Base-by-base conservation (phyloP, 2,329 filamentous ascomycete genomes). In the Parastagonospora avenae region DNA sequence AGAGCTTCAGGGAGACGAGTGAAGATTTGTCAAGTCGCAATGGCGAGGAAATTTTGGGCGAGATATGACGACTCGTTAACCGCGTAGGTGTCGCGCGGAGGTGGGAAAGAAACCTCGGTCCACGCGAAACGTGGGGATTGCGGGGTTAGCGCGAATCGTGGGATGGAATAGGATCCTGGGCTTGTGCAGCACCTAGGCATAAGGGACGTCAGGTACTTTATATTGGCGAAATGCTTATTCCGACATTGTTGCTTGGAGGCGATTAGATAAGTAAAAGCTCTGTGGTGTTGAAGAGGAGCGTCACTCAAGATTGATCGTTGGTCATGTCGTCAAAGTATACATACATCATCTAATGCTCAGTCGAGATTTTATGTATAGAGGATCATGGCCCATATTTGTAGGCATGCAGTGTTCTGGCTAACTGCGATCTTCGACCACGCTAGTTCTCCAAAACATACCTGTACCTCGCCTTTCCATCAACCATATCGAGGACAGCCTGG, bases 401-500 rank as follows among this genome's bases (percentile, higher is more conserved):
- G 19, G 3, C 5, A 5, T 3, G 19, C 19, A 24, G 5, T 24
- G 19, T 24, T 3, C 19, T 3, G 5, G 19, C 19, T 5, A 24
- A 5, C 3, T 24, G 19, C 19, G 19, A 5, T 24, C 19, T n/a
- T 19, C 5, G 16, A 4, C 35, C 31, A 27, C 15, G 11, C 54
- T 66, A 62, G 42, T 68, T 68, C 54, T 62, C 53, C 14, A 68
- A 54, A 37, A 68, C 65, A 48, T 66, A 68, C 41, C 78, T 65
- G 55, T 79, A 80, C 56, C 77, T 72, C 37, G 74, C 79, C 71
- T 84, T 83, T 8, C 83, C 84, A 2, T 65, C 71, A 9, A 81
- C 79, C 74, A 86, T 78, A 57, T 86, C 84, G 12, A 85, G 50
- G 38, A 87, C 68, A 2, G 79, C 79, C 64, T 82, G 66, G 66